Percentiles rank a stretch among this genome's conserved stretches.
These are phyloP conservation scores for Tillandsia leiboldiana DNA, from an alignment of 176 grass and related monocot genomes.

Conservation along the genomic window DNA sequence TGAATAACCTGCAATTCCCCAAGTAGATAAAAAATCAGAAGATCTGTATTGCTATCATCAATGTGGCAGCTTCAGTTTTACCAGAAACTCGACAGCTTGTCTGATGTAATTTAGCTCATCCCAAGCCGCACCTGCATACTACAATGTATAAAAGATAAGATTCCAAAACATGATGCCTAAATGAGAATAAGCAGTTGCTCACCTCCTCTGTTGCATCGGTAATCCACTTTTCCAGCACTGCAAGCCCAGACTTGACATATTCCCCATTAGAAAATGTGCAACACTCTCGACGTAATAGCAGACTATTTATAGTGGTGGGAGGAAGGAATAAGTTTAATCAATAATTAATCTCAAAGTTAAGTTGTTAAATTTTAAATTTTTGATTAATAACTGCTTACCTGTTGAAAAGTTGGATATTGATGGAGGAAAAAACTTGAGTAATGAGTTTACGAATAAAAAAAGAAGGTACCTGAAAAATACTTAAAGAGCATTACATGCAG, in stretches of 20 bases:
- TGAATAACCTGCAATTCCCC: constrained; percentile 54
- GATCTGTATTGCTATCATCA: constrained; percentile 1
- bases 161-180: constrained; percentile 11
- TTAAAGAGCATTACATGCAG: constrained; percentile 1
- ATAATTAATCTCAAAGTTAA: background rate
- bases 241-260: constrained; percentile 87
- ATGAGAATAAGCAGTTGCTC: constrained; percentile 7
- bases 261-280: constrained; percentile 94
- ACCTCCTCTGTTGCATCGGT: constrained; percentile 64
- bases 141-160: constrained; percentile 29
- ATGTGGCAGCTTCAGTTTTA: constrained; percentile 26
- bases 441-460: constrained; percentile 89
- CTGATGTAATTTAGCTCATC: constrained; percentile 83
- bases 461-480: constrained; percentile 62
- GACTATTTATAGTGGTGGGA: constrained; percentile 25
- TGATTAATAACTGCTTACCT: constrained; percentile 27
- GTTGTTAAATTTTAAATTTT: background rate
- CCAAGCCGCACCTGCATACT: constrained; percentile 76
- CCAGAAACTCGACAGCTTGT: constrained; percentile 85
- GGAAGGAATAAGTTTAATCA: background rate
- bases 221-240: constrained; percentile 85
- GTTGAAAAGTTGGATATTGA: constrained; percentile 86
- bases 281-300: constrained; percentile 78
- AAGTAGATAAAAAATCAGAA: constrained; percentile 11
- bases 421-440: constrained; percentile 90